These are phyloP conservation scores for Coemansia sp. DNA, from an alignment of 192 early-diverging fungal species.

Conservation along the genomic window DNA sequence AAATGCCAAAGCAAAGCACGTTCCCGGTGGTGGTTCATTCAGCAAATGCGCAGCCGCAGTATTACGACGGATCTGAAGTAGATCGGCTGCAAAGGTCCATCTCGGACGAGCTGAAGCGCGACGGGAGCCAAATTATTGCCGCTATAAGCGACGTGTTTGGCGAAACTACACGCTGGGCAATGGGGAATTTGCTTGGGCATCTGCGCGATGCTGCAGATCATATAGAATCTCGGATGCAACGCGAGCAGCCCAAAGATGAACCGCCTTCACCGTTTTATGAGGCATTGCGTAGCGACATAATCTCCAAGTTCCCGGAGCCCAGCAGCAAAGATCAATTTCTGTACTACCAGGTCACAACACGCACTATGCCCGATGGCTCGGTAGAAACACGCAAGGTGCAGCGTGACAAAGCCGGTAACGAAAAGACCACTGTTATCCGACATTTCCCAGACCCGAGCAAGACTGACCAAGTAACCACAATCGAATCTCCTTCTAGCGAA, in stretches of 20 bases:
- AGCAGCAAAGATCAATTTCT: conserved; percentile 7
- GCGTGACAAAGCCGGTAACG: conserved; percentile 23
- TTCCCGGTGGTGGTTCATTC: conserved; percentile 31
- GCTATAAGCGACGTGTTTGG: conserved; percentile 36
- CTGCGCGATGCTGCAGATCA: conserved; percentile 36
- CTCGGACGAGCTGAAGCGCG: conserved; percentile 12
- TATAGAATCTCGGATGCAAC: conserved; percentile 31
- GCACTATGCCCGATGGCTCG: conserved; percentile 49
- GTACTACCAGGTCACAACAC: conserved; percentile 37
- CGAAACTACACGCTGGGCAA: conserved; percentile 43
- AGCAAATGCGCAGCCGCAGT: conserved; percentile 3
- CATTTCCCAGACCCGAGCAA: conserved; percentile 11
- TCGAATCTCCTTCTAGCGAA: background rate
- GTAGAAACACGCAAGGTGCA: conserved; percentile 44
- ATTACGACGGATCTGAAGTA: background rate
- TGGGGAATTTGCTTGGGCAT: conserved; percentile 40
- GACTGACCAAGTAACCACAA: conserved; percentile 11
- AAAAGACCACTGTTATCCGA: conserved; percentile 31
- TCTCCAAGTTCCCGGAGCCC: conserved; percentile 27
- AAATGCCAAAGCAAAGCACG: conserved; percentile 7
- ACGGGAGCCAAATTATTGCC: conserved; percentile 23
- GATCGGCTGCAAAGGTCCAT: background rate
- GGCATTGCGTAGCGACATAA: conserved; percentile 26
- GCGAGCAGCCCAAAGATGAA: conserved; percentile 1
- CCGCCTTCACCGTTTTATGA: conserved; percentile 13